Evolutionary conservation across 805 yeast genomes (phyloP).

Genomic region (Yamadazyma akitaensis): DNA sequence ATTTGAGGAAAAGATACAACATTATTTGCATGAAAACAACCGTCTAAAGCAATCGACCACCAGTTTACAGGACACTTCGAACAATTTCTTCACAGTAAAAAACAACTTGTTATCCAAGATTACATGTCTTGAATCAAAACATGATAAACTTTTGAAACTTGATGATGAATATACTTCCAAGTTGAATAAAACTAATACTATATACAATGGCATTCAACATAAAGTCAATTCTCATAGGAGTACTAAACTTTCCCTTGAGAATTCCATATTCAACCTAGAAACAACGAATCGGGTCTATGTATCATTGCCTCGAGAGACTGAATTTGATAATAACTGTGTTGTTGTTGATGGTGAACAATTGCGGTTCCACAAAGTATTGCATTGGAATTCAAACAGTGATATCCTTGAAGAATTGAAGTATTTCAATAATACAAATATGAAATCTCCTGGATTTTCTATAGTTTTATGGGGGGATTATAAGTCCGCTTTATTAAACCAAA

Average conservation of each 20-base stretch:
- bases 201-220: constrained; percentile 8
- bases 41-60: neutral
- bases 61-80: constrained; percentile 3
- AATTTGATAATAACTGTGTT: neutral
- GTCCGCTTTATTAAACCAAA: neutral
- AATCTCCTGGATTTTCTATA: constrained; percentile 1
- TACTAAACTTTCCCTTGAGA: constrained; percentile 45
- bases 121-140: neutral
- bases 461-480: constrained; percentile 3
- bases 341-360: constrained; percentile 4
- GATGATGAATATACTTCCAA: constrained; percentile 4
- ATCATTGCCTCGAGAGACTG: neutral
- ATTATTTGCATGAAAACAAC: neutral
- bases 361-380: constrained; percentile 19
- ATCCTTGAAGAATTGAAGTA: constrained; percentile 21
- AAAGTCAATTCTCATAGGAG: constrained; percentile 34
- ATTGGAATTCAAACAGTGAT: constrained; percentile 1
- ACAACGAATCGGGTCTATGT: constrained; percentile 25
- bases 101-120: constrained; percentile 1
- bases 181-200: constrained; percentile 3
- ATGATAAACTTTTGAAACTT: neutral
- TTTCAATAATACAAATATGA: constrained; percentile 12
- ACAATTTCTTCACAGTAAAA: constrained; percentile 1
- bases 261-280: constrained; percentile 41
- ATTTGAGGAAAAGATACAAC: neutral